Conservation (phyloP, 345 rosid genomes). For the Euphorbia lathyris region DNA sequence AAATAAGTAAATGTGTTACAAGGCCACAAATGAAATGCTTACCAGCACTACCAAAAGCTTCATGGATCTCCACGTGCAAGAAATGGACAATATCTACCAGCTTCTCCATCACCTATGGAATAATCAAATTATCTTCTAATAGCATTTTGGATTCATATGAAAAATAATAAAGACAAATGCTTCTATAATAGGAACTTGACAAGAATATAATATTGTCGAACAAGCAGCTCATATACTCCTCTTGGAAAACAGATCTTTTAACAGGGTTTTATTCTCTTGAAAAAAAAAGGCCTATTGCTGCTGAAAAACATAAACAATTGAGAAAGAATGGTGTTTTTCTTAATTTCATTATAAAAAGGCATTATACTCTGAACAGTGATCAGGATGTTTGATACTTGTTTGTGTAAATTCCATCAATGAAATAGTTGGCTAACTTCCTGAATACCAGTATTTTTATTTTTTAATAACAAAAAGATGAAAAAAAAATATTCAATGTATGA, state of each 20-base stretch:
- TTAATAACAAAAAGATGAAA: background rate
- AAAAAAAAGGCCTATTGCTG: background rate
- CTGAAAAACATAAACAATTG: background rate
- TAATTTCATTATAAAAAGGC: background rate
- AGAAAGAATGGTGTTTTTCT: background rate
- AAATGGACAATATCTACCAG: slow-evolving; percentile 89
- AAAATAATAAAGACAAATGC: background rate
- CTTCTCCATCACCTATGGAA: slow-evolving; percentile 87
- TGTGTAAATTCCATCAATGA: background rate
- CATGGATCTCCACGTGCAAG: slow-evolving; percentile 89
- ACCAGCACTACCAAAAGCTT: slow-evolving; percentile 88
- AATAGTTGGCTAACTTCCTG: background rate
- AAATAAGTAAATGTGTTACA: background rate
- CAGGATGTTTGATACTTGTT: background rate
- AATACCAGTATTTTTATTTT: background rate
- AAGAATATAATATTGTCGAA: background rate
- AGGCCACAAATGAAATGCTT: slow-evolving; percentile 22
- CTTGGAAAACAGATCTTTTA: background rate
- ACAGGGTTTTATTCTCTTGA: background rate
- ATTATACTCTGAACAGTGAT: background rate
- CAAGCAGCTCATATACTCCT: background rate
- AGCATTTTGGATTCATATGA: background rate
- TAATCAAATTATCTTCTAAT: slow-evolving; percentile 9
- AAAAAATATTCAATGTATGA: no score
- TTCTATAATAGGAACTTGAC: background rate